Percentiles rank a stretch among this genome's conserved stretches.
Evolutionary conservation across 1,284 basidiomycete genomes (phyloP).

Genomic region (Naganishia liquefaciens): DNA sequence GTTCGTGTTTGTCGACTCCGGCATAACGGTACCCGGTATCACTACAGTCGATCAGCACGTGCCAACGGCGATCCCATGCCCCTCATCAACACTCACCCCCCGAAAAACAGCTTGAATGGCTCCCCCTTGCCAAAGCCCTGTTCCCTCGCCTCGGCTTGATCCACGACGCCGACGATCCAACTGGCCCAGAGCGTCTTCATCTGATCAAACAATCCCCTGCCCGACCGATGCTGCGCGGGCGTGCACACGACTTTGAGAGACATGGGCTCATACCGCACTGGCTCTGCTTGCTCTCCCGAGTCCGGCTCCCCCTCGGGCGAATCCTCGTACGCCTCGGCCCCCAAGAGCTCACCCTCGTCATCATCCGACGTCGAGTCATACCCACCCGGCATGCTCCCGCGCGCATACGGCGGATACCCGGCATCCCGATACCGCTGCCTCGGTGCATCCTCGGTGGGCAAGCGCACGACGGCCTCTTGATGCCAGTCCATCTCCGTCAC

Average conservation of each 20-base stretch:
- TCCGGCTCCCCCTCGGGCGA: too few species aligned
- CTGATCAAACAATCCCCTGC: conserved; percentile 50
- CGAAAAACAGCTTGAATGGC: conserved; percentile 51
- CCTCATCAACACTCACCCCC: conserved; percentile 42
- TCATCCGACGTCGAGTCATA: not conserved
- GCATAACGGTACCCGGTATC: conserved; percentile 55
- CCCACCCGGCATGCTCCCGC: too few species aligned
- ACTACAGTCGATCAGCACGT: conserved; percentile 32
- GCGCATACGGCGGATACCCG: not conserved
- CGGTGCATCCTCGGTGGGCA: not conserved
- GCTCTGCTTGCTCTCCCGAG: too few species aligned
- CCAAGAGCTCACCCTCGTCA: not conserved
- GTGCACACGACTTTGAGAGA: conserved; percentile 50
- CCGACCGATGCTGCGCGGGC: conserved; percentile 53
- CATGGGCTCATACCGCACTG: conserved; percentile 30
- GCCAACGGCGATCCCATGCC: not conserved
- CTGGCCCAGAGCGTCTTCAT: conserved; percentile 53
- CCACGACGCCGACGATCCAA: conserved; percentile 51
- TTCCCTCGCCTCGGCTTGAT: conserved; percentile 32
- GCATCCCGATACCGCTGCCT: not conserved
- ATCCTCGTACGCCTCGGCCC: not conserved
- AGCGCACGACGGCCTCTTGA: conserved; percentile 46
- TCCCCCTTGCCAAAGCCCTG: conserved; percentile 40
- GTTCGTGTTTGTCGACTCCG: conserved; percentile 44
- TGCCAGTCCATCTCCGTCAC: conserved; percentile 54